Evolutionary conservation across 1,139 yeast species (phyloP), one percentile per base, ranked within the genome.

Genomic region (Scheffersomyces stambukii): DNA sequence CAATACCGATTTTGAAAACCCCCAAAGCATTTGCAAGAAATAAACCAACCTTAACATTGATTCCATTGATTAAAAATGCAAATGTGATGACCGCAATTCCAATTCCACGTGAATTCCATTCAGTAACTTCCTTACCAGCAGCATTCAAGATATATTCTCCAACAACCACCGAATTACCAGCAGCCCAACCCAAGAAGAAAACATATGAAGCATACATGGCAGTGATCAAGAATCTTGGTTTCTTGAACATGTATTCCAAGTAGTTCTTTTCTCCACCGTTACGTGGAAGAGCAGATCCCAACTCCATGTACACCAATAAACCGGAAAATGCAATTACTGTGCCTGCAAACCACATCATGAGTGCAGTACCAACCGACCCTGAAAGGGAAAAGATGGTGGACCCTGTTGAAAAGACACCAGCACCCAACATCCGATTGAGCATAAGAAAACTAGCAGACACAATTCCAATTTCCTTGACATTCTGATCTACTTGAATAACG

Each of bases 201-300:
- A 77, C 79, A 48, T 83, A 82, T 4, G 86, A 57, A 2, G 85
- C 86, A 48, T 82, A 84, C 77, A 82, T 75, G 30, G 85, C 78
- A 13, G 85, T 75, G 28, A 80, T 70, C 36, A 85, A 64, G 45
- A 78, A 79, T 47, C 67, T 74, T 16, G 95, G 95, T 46, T 69
- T 74, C 30, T 63, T 66, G 58, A 69, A 84, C 38, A 83, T 75
- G 45, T 74, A 78, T 52, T 83, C 93, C 44, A 85, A 64, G 51
- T 84, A 85, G 48, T 82, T 82, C 58, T 84, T 83, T 51, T 84
- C 95, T 41, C 95, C 95, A 41, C 95, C 95, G 47, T 84, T 83
- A 54, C 81, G 75, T 19, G 93, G 91, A 40, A 84, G 75, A 22
- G 85, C 86, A 8, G 86, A 73, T 11, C 95, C 95, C 54, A 83